A percentile compares a stretch with the other conserved stretches of the same genome.
Conservation (phyloP, 768 basidiomycete genomes). For the Lanmaoa pseudosensibilis region DNA sequence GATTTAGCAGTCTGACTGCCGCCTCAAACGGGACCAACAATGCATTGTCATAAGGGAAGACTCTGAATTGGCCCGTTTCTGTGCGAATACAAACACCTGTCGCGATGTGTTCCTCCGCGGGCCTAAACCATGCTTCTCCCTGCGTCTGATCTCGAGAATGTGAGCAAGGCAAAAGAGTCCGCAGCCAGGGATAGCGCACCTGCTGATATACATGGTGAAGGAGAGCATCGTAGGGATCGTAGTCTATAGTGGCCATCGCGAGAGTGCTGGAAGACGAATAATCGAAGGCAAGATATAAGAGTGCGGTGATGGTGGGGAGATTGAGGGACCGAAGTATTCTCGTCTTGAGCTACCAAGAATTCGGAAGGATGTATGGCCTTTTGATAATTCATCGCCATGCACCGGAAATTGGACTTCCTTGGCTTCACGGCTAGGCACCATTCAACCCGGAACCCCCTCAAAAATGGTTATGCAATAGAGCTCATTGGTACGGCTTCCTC, state of each 20-base stretch:
- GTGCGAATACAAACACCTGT: constrained; percentile 77
- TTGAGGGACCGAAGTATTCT: neutral
- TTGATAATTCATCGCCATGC: neutral
- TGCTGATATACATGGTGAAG: constrained; percentile 78
- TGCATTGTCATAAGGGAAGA: constrained; percentile 81
- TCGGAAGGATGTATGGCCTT: neutral
- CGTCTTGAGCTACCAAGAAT: neutral
- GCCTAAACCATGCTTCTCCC: constrained; percentile 83
- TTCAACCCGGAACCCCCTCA: neutral
- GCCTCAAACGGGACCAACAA: constrained; percentile 77
- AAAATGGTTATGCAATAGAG: neutral
- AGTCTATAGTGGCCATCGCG: constrained; percentile 52
- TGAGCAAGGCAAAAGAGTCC: neutral
- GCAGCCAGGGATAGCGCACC: constrained; percentile 36
- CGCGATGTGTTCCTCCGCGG: constrained; percentile 72
- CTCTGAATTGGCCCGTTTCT: constrained; percentile 64
- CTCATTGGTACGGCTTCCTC: neutral
- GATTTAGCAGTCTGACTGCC: constrained; percentile 71
- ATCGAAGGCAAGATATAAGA: constrained; percentile 14
- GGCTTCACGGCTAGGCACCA: neutral
- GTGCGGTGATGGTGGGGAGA: neutral
- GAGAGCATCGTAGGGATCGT: constrained; percentile 78
- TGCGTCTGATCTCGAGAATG: constrained; percentile 55
- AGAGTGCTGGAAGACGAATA: neutral
- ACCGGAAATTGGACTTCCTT: constrained; percentile 1